Evolutionary conservation across 768 basidiomycete species (phyloP).

Genomic region (Tricholoma flavovirens): DNA sequence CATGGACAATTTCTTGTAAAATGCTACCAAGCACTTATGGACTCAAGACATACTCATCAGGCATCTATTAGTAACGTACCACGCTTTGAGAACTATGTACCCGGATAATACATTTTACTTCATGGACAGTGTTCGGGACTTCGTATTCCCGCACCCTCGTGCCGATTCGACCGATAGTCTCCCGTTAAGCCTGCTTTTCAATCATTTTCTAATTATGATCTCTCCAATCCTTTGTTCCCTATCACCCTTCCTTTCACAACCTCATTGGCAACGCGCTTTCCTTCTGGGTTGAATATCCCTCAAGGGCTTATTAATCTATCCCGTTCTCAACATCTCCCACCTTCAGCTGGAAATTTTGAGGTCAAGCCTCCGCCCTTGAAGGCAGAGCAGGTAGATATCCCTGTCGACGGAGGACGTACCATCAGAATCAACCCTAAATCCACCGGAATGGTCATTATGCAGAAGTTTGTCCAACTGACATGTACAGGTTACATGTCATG

Average conservation of each 20-base stretch:
- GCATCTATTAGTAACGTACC: background rate
- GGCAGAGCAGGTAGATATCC: slow-evolving; percentile 44
- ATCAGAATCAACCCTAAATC: slow-evolving; percentile 49
- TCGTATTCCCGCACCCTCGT: background rate
- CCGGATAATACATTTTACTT: background rate
- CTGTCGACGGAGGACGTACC: slow-evolving; percentile 45
- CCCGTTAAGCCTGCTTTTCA: background rate
- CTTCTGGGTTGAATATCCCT: slow-evolving; percentile 69
- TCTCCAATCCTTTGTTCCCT: too few species aligned
- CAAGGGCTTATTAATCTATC: slow-evolving; percentile 59
- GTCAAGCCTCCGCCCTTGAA: slow-evolving; percentile 25
- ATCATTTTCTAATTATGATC: background rate
- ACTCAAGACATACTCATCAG: background rate
- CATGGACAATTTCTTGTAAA: background rate
- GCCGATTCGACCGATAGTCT: background rate
- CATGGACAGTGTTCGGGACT: background rate
- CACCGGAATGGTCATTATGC: slow-evolving; percentile 63
- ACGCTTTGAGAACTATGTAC: slow-evolving; percentile 1
- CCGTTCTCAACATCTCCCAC: slow-evolving; percentile 34
- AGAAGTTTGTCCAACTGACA: slow-evolving; percentile 45
- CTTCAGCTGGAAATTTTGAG: slow-evolving; percentile 13
- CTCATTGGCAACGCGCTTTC: slow-evolving; percentile 36
- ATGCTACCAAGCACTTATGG: background rate
- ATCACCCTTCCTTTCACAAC: slow-evolving; percentile 1
- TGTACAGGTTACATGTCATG: background rate